Evolutionary conservation across 257 asterid species (phyloP), one percentile per base, ranked within the genome.

Genomic region (Dorcoceras hygrometricum): DNA sequence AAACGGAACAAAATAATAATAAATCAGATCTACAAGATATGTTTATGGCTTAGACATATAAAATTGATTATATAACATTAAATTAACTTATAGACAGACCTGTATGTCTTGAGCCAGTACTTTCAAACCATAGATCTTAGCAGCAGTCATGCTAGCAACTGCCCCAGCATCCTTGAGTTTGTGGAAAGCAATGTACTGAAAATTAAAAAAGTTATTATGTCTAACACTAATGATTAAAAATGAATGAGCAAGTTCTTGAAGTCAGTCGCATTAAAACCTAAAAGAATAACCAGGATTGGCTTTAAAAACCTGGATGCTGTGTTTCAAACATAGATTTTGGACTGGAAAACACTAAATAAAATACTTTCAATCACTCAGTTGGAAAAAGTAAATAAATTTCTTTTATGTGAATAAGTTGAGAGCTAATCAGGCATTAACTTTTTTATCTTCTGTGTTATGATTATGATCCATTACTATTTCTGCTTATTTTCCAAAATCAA

Each of bases 91-190:
- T 9, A 50, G 48, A 64, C 83, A 50, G 68, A 94, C 99, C 99
- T 94, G 99, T 75, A 90, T 87, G 79, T 94, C 96, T 80, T 80
- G 83, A 70, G 96, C 96, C 75, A 94, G 98, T 77, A 90, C 68
- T 74, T 88, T 77, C 78, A 94, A 81, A 75, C 80, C 95, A 71
- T 90, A 94, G 72, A 89, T 89, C 81, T 77, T 72, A 64, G 95
- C 88, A 36, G 99, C 96, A 68, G 79, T 78, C 67, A 75, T 75
- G 87, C 99, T 91, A 75, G 99, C 99, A 77, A 94, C 98, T 36
- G 99, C 99, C 69, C 96, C 98, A 50, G 93, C 88, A 79, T 94
- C 99, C 74, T 72, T 83, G 72, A 94, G 81, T 62, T 86, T 81
- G 72, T 83, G 84, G 71, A 81, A 81, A 81, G 95, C 93, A 72